Base-by-base conservation (phyloP, 179 eudicot species). In the Nepenthes alata region DNA sequence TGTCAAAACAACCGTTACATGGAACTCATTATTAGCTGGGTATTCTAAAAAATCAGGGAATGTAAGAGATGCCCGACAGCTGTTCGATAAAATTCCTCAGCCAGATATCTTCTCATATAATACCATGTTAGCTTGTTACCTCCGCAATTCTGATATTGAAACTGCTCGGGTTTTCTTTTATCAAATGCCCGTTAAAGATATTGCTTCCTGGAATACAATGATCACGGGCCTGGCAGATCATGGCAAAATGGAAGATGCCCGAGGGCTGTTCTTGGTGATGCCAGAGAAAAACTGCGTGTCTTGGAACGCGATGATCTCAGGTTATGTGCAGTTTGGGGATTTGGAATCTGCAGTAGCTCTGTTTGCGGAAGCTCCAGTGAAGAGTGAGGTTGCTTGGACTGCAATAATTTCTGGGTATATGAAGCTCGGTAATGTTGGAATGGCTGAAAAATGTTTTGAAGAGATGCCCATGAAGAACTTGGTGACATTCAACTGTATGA, bases 231-330 rank as follows among this genome's bases (percentile, higher is more conserved):
- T 83, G 15, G 84, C 72, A 0, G 78, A 60, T 58, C 74, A 75
- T 71, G 81, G 93, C 66, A 68, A 67, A 76, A 84, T 87, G 87
- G 69, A 68, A 35, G 89, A 84, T 60, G 95, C 91, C 2, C 53
- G 60, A 14, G 65, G 70, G 44, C 53, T 87, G 53, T 90, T 90
- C 61, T 58, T 41, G 12, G 67, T 58, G 13, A 88, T 85, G 90
- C 90, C 90, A 0, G 73, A 55, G 72, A 87, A 69, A 70, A 90
- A 90, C 77, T 53, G 47, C 35, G 88, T 85, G 50, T 80, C 93
- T 2, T 90, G 97, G 97, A 90, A 85, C 67, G 83, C 79, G 5
- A 80, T 90, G 93, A 80, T 89, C 53, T 83, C 97, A 5, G 93
- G 97, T 25, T 87, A 81, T 81, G 84, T 68, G 41, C 84, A 81